Evolutionary conservation across 352 stramenopile species (phyloP), one percentile per base, ranked within the genome.

Genomic region (Blastocystis sp.): DNA sequence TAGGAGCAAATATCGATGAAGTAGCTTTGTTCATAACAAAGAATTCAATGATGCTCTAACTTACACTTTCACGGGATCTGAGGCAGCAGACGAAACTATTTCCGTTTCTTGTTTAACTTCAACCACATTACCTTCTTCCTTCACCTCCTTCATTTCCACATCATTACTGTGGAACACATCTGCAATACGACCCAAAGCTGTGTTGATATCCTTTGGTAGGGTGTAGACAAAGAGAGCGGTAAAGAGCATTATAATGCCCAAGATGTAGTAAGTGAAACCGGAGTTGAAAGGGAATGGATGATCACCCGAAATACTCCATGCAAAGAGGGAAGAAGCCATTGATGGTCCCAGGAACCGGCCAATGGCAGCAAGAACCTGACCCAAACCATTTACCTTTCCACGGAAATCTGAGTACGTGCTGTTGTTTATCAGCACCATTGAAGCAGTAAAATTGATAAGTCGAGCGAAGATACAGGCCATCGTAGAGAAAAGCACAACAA

Each of bases 271-370:
- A 37, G 56, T 63, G 27, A 78, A 65, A 19, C 77, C 77, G 2
- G 29, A 75, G 43, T 87, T 77, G n/a, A 87, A 87, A 16, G 77
- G 77, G 56, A 87, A 87, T 11, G 77, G 56, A 54, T 16, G 77
- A 21, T 77, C 54, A 2, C n/a, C 43, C 19, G 51, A 37, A 46
- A 74, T 46, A 19, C 39, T 65, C 77, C 77, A 87, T 16, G 77
- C 77, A 43, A 87, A 87, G 7, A 87, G 6, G 1, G 54, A 74
- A 16, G 59, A 78, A 29, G 21, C 77, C 16, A 78, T 52, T 32
- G 77, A 75, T 6, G 77, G 77, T 52, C 59, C 77, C 14, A 87
- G 7, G n/a, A 78, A 61, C 3, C 77, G 54, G 12, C 77, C 77
- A 35, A 87, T 27, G 9, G 77, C 59, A 3, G 77, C 54, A 29